Evolutionary conservation across 768 basidiomycete genomes (phyloP).

Genomic region (Leccinum uliginosum): DNA sequence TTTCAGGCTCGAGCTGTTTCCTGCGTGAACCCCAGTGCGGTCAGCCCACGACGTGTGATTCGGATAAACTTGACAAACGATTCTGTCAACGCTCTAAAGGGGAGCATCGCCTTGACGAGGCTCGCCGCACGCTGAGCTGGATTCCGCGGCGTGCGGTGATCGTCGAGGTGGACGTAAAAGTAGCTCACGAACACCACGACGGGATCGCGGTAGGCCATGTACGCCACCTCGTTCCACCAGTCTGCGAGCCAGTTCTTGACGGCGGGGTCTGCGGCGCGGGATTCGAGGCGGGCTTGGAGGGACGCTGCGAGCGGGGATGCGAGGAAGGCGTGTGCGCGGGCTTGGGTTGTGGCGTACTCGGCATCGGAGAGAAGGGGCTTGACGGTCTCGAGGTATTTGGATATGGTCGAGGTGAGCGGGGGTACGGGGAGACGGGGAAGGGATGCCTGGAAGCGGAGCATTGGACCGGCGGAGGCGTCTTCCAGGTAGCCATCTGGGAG

Average conservation of each 20-base stretch:
- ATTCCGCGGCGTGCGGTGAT: conserved; percentile 44
- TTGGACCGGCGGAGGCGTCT: conserved; percentile 57
- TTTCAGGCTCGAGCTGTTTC: conserved; percentile 83
- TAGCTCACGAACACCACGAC: conserved; percentile 93
- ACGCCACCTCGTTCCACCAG: conserved; percentile 97
- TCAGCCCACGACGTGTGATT: neutral
- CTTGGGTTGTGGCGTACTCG: conserved; percentile 56
- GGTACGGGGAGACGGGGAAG: conserved; percentile 87
- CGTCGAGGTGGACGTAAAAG: conserved; percentile 85
- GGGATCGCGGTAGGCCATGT: conserved; percentile 84
- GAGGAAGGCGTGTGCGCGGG: conserved; percentile 64
- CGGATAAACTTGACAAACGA: conserved; percentile 41
- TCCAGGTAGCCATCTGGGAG: conserved; percentile 45
- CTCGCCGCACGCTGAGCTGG: conserved; percentile 75
- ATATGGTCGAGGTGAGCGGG: conserved; percentile 70
- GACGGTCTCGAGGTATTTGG: conserved; percentile 86
- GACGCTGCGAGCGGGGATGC: conserved; percentile 61
- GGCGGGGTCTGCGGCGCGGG: conserved; percentile 59
- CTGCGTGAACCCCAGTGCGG: conserved; percentile 32
- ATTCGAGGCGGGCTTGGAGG: conserved; percentile 75
- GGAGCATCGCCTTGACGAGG: conserved; percentile 78
- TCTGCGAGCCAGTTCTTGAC: conserved; percentile 85
- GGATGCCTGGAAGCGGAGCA: conserved; percentile 51
- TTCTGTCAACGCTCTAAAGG: conserved; percentile 81
- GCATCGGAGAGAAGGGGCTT: conserved; percentile 67